Conservation (phyloP, 306 rosid species). For the Vachellia collinsii region DNA sequence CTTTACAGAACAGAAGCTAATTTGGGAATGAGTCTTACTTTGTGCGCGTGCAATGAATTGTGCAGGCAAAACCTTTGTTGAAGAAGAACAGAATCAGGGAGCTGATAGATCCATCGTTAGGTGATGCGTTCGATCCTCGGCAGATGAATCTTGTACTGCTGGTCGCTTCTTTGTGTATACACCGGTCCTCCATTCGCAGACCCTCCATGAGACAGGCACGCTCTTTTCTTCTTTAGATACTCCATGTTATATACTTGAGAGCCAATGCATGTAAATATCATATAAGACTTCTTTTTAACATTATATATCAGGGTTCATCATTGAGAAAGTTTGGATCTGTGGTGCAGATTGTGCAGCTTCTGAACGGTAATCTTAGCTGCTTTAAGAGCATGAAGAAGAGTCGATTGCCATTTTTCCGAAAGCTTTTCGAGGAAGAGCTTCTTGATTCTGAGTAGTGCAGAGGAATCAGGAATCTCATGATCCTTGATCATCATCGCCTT, state of each 20-base stretch:
- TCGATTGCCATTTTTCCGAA: constrained; percentile 51
- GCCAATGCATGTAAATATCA: too few species aligned
- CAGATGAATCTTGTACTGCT: constrained; percentile 64
- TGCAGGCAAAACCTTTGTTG: constrained; percentile 81
- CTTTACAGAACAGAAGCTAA: not conserved
- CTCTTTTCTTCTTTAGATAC: constrained; percentile 5
- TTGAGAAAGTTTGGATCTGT: not conserved
- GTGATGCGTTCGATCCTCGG: constrained; percentile 46
- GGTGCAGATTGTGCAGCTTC: constrained; percentile 69
- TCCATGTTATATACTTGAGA: not conserved
- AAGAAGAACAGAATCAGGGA: constrained; percentile 60
- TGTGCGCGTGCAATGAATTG: not conserved
- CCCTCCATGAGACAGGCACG: constrained; percentile 79
- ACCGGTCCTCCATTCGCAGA: constrained; percentile 73
- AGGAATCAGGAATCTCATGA: constrained; percentile 16
- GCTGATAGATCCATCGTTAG: constrained; percentile 65
- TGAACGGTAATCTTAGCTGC: constrained; percentile 68
- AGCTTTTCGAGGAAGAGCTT: constrained; percentile 52
- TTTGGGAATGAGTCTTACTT: not conserved
- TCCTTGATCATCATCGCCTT: not conserved
- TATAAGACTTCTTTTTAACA: too few species aligned
- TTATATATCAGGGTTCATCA: not conserved
- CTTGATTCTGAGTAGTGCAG: constrained; percentile 43
- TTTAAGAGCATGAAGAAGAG: constrained; percentile 59
- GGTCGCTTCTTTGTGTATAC: constrained; percentile 82